Evolutionary conservation across 768 basidiomycete species (phyloP).

Genomic region (Tulasnella sp.): DNA sequence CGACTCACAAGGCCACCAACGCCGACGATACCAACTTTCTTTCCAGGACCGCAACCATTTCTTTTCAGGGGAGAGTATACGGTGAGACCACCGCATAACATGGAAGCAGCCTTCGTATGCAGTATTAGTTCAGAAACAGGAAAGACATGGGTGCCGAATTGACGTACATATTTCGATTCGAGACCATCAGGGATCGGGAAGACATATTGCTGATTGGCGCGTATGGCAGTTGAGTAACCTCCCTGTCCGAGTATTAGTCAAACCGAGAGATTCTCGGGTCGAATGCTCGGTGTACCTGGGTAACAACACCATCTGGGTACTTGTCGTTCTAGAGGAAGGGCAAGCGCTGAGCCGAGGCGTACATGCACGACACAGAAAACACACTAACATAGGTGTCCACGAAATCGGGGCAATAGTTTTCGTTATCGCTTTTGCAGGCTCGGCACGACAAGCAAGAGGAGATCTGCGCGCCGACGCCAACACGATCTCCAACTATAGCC

Average conservation of each 20-base stretch:
- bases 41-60: constrained; percentile 45
- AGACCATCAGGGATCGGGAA: constrained; percentile 46
- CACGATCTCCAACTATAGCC: constrained; percentile 36
- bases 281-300: constrained; percentile 20
- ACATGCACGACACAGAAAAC: background rate
- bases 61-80: constrained; percentile 47
- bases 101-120: constrained; percentile 39
- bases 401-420: constrained; percentile 42
- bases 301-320: constrained; percentile 33
- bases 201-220: constrained; percentile 38
- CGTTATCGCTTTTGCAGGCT: constrained; percentile 38
- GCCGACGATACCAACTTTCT: constrained; percentile 52
- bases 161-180: constrained; percentile 28
- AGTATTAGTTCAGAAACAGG: background rate
- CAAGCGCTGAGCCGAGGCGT: constrained; percentile 16
- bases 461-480: constrained; percentile 42
- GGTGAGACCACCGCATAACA: constrained; percentile 56
- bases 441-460: constrained; percentile 40
- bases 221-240: constrained; percentile 40
- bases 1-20: constrained; percentile 40
- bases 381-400: constrained; percentile 32
- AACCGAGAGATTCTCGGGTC: background rate
- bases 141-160: background rate
- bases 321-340: background rate
- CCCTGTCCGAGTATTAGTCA: constrained; percentile 27